These are phyloP conservation scores for Aspergillus pseudonomiae DNA, from an alignment of 2,329 filamentous ascomycete genomes.

Conservation along the genomic window DNA sequence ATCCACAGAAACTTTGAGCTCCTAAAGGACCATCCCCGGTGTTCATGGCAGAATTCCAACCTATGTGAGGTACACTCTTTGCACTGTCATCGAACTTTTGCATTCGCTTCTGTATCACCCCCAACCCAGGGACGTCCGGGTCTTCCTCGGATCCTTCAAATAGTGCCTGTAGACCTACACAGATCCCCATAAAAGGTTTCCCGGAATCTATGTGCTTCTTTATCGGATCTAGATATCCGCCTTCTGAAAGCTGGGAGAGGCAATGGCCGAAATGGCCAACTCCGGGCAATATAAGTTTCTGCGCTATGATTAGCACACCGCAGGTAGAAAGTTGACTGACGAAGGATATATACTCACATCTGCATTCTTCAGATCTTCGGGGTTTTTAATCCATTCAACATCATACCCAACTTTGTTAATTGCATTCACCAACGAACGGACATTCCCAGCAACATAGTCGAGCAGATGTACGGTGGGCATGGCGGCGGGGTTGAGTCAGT, in stretches of 20 bases:
- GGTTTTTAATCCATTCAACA: slow-evolving; percentile 87
- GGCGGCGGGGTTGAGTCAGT: slow-evolving; percentile 3
- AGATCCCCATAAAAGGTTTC: slow-evolving; percentile 99
- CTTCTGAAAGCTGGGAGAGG: slow-evolving; percentile 76
- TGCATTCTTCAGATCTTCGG: slow-evolving; percentile 80
- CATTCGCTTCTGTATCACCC: slow-evolving; percentile 71
- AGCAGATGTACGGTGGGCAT: slow-evolving; percentile 58
- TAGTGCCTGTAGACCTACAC: slow-evolving; percentile 88
- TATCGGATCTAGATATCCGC: slow-evolving; percentile 83
- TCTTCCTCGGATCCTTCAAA: slow-evolving; percentile 86
- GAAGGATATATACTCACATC: slow-evolving; percentile 61
- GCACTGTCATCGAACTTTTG: slow-evolving; percentile 73
- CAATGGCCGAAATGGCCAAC: slow-evolving; percentile 99
- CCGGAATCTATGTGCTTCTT: slow-evolving; percentile 79
- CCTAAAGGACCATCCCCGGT: slow-evolving; percentile 43
- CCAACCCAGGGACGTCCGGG: slow-evolving; percentile 70
- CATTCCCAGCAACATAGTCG: slow-evolving; percentile 94
- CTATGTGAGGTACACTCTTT: slow-evolving; percentile 98
- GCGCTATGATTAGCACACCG: slow-evolving; percentile 18
- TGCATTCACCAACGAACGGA: slow-evolving; percentile 93
- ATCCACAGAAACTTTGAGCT: slow-evolving; percentile 70
- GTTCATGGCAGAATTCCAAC: slow-evolving; percentile 87
- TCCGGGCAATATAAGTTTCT: slow-evolving; percentile 93
- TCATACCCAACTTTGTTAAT: slow-evolving; percentile 94
- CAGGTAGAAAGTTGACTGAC: not conserved